Conservation (phyloP, 192 early-diverging fungal genomes). For the Fimicolochytrium jonesii region DNA sequence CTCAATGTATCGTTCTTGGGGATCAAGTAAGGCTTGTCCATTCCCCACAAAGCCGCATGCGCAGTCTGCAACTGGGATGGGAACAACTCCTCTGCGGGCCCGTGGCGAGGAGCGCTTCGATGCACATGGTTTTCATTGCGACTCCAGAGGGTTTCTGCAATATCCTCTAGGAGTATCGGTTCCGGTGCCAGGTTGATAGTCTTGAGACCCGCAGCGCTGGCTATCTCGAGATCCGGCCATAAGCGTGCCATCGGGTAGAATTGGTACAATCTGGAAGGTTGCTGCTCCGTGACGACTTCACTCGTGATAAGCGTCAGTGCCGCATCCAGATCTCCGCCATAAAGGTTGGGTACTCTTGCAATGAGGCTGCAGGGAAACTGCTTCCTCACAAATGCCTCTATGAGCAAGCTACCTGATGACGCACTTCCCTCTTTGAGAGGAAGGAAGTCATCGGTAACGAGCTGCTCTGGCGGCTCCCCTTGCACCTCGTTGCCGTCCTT, state of each 20-base stretch:
- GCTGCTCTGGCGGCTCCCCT: no score
- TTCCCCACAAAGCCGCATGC: neutral
- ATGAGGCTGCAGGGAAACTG: neutral
- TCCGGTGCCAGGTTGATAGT: neutral
- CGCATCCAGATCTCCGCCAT: neutral
- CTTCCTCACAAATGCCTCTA: neutral
- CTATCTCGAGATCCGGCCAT: neutral
- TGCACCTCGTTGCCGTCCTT: neutral
- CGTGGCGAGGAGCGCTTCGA: no score
- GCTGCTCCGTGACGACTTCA: neutral
- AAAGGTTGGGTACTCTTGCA: neutral
- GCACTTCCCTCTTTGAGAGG: no score
- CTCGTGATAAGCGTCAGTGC: neutral
- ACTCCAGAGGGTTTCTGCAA: no score
- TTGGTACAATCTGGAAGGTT: neutral
- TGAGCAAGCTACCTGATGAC: neutral
- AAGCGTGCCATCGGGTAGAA: neutral
- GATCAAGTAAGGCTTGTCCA: neutral
- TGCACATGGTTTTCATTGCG: no score
- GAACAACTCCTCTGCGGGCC: no score
- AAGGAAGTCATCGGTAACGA: no score
- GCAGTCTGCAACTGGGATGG: neutral
- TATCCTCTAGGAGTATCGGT: neutral
- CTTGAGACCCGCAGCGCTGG: neutral
- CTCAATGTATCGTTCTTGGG: neutral